Conservation (phyloP, 805 yeast genomes). For the Lipomyces sp. region DNA sequence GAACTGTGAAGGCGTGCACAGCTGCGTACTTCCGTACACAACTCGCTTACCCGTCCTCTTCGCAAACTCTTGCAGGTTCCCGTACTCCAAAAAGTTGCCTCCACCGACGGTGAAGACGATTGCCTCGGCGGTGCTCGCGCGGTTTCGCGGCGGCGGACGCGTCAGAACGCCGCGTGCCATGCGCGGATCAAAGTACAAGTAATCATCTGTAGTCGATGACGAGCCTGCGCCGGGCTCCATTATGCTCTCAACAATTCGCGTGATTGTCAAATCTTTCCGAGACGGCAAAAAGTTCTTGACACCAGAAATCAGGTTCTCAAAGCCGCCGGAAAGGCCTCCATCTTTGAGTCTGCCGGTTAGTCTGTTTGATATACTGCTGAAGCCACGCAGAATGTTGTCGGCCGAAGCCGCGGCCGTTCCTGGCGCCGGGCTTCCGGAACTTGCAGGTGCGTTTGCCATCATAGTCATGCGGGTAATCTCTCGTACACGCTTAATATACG, state of each 20-base stretch:
- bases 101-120: conserved; percentile 95
- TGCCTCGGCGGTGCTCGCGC: conserved; percentile 48
- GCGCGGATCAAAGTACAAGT: conserved; percentile 85
- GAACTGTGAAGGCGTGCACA: conserved; percentile 67
- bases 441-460: conserved; percentile 37
- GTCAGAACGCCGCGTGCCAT: conserved; percentile 83
- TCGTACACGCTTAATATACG: conserved; percentile 75
- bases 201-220: conserved; percentile 72
- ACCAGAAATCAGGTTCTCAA: conserved; percentile 83
- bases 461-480: conserved; percentile 57
- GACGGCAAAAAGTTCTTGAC: conserved; percentile 84
- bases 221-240: conserved; percentile 61
- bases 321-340: conserved; percentile 83
- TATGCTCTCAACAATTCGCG: conserved; percentile 85
- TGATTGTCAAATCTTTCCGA: conserved; percentile 81
- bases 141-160: conserved; percentile 70
- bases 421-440: conserved; percentile 34
- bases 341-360: conserved; percentile 72
- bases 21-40: conserved; percentile 82
- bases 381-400: conserved; percentile 44
- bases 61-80: conserved; percentile 60
- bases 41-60: conserved; percentile 50
- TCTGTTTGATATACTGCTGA: conserved; percentile 70
- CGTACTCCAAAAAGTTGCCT: conserved; percentile 91
- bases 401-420: conserved; percentile 28